These are phyloP conservation scores for Pholiota adiposa DNA, from an alignment of 1,284 basidiomycete genomes.

Conservation along the genomic window DNA sequence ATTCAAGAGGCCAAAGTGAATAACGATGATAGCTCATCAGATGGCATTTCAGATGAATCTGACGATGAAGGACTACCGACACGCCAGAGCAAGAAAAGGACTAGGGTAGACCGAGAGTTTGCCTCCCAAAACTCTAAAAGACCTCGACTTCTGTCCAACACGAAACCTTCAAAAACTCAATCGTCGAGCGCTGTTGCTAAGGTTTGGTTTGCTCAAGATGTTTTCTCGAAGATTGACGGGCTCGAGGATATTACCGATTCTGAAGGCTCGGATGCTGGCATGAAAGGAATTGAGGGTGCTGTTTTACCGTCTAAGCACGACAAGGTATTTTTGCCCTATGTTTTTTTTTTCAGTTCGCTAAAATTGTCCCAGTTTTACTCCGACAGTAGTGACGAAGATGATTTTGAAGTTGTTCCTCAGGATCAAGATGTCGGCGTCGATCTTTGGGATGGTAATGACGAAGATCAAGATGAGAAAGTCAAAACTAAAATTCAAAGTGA, in stretches of 20 bases:
- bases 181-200: conserved; percentile 53
- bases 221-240: conserved; percentile 82
- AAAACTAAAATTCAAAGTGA: conserved; percentile 74
- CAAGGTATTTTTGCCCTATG: conserved; percentile 15
- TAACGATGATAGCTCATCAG: conserved; percentile 60
- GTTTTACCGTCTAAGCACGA: conserved; percentile 6
- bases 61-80: conserved; percentile 14
- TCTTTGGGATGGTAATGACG: conserved; percentile 85
- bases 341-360: neutral
- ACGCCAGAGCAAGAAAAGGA: conserved; percentile 39
- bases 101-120: conserved; percentile 35
- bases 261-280: conserved; percentile 40
- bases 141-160: conserved; percentile 43
- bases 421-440: conserved; percentile 62
- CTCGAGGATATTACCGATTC: conserved; percentile 46
- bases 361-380: conserved; percentile 1
- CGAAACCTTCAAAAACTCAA: conserved; percentile 39
- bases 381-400: conserved; percentile 44
- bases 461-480: conserved; percentile 79
- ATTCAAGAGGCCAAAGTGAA: conserved; percentile 66
- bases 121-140: conserved; percentile 38
- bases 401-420: conserved; percentile 79
- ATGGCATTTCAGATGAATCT: conserved; percentile 54
- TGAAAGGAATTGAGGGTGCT: conserved; percentile 22
- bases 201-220: conserved; percentile 95